Percentiles rank a stretch among this genome's conserved stretches.
These are phyloP conservation scores for Parmelia sp. DNA, from an alignment of 495 filamentous ascomycete species.

Conservation along the genomic window DNA sequence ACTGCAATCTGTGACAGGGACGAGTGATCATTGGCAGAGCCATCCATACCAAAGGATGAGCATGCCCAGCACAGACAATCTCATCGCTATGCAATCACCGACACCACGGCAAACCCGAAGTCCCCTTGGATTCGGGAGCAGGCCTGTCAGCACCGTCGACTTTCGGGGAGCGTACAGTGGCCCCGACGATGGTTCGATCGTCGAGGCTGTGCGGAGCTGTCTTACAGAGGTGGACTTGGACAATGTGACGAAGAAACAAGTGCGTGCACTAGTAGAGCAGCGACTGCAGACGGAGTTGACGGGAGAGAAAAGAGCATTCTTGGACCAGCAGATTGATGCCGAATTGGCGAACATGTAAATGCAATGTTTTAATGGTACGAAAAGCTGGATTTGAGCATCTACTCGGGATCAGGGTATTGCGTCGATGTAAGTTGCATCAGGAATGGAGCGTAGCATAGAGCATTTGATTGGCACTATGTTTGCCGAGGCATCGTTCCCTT, in stretches of 20 bases:
- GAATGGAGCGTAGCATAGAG: constrained; percentile 1
- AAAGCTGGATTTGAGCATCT: constrained; percentile 10
- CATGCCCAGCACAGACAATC: constrained; percentile 56
- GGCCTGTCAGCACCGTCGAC: constrained; percentile 66
- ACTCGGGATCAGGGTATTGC: constrained; percentile 1
- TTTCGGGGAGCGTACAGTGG: constrained; percentile 63
- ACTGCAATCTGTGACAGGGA: constrained; percentile 56
- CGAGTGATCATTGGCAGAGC: constrained; percentile 51
- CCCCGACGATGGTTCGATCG: constrained; percentile 65
- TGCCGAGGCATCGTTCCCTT: neutral
- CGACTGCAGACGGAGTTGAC: constrained; percentile 78
- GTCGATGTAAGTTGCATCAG: neutral
- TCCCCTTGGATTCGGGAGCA: constrained; percentile 45
- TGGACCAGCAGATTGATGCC: constrained; percentile 86
- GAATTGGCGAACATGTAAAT: constrained; percentile 89
- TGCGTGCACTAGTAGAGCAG: constrained; percentile 85
- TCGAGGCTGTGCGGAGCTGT: constrained; percentile 74
- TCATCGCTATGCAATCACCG: constrained; percentile 44
- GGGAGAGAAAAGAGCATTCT: constrained; percentile 74
- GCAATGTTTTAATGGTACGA: neutral
- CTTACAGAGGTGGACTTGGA: constrained; percentile 90
- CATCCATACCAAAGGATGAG: constrained; percentile 44
- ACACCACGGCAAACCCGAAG: constrained; percentile 45
- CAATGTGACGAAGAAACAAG: constrained; percentile 96
- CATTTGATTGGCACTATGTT: constrained; percentile 3